phyloP scores from a whole-genome alignment of 306 rosid genomes.

The Trichosanthes truncata region DNA sequence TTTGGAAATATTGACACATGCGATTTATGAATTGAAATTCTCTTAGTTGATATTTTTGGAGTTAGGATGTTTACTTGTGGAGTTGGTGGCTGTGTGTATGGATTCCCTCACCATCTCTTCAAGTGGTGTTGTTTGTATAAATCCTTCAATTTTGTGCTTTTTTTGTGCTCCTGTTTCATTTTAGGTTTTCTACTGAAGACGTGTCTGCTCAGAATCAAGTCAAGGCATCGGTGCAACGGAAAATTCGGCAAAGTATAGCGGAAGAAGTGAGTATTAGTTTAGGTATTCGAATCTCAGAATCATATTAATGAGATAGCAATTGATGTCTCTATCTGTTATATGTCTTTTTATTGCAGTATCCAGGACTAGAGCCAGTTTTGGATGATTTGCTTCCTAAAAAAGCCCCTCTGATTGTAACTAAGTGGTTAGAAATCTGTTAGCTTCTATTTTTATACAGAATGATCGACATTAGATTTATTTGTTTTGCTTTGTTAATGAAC shows the following conservation, averaged over 20 bases:
- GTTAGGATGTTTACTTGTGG: not conserved
- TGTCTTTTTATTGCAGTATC: constrained; percentile 48
- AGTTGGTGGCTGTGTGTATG: not conserved
- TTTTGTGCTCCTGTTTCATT: not conserved
- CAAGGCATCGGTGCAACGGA: constrained; percentile 92
- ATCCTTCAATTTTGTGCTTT: not conserved
- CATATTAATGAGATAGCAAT: not conserved
- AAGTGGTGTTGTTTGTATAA: not conserved
- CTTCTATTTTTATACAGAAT: not conserved
- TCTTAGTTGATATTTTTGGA: not conserved
- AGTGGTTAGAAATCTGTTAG: constrained; percentile 49
- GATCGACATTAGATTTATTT: not conserved
- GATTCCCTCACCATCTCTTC: not conserved
- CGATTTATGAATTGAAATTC: not conserved
- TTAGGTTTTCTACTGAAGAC: constrained; percentile 79
- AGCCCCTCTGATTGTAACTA: constrained; percentile 79
- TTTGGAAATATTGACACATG: not conserved
- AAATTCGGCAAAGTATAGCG: constrained; percentile 88
- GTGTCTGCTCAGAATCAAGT: constrained; percentile 99
- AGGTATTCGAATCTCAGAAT: not conserved
- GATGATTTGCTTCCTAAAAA: constrained; percentile 97
- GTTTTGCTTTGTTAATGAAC: not conserved
- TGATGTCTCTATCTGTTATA: not conserved
- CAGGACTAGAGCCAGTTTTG: constrained; percentile 86
- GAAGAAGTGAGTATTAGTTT: constrained; percentile 63